phyloP scores from a whole-genome alignment of 106 monocot genomes.

The Narthecium ossifragum region DNA sequence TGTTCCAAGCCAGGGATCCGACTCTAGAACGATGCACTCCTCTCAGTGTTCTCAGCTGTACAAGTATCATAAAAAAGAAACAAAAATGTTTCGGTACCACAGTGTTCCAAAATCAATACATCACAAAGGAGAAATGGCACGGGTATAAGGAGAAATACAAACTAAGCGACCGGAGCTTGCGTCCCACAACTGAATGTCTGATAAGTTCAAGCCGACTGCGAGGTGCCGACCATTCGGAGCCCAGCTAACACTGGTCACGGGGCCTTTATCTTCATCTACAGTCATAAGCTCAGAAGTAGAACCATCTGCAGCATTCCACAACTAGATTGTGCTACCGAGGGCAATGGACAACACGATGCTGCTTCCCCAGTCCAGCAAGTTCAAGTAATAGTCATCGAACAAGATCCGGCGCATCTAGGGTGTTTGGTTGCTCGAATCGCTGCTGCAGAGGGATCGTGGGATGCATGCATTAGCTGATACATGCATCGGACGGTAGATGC shows the following conservation, averaged over 20 bases:
- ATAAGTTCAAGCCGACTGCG: not conserved
- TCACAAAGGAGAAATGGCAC: not conserved
- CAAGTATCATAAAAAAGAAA: not conserved
- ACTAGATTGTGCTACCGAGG: constrained; percentile 6
- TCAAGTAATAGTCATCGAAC: constrained; percentile 14
- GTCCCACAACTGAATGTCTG: not conserved
- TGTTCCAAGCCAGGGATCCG: constrained; percentile 7
- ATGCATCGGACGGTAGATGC: too few species aligned
- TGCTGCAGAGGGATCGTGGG: too few species aligned
- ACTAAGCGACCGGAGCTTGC: not conserved
- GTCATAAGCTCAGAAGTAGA: constrained; percentile 5
- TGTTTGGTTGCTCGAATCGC: too few species aligned
- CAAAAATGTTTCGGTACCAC: too few species aligned
- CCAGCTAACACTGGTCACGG: constrained; percentile 10
- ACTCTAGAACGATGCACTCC: not conserved
- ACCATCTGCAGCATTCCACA: constrained; percentile 11
- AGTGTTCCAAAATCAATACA: not conserved
- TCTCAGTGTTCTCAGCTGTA: constrained; percentile 13
- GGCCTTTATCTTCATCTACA: constrained; percentile 8
- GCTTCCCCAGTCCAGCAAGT: constrained; percentile 11
- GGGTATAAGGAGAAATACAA: not conserved
- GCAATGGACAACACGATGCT: constrained; percentile 9
- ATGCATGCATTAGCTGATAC: too few species aligned
- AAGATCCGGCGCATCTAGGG: constrained; percentile 11
- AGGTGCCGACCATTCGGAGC: constrained; percentile 1